Evolutionary conservation across 306 rosid species (phyloP).

Genomic region (Acacia confusa): DNA sequence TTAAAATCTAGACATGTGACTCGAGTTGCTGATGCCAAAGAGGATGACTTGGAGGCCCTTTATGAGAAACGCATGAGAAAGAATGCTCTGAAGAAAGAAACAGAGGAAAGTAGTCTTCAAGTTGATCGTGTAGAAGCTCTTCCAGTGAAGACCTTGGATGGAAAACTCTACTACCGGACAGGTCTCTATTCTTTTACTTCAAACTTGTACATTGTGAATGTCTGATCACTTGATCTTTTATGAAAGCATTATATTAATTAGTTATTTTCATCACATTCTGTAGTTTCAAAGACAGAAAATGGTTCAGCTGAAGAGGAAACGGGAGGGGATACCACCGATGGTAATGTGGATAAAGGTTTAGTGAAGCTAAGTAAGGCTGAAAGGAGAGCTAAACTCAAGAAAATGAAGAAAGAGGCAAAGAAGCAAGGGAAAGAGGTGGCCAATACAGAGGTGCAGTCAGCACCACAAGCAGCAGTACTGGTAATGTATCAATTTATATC

Average conservation of each 20-base stretch:
- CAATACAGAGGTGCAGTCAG: conserved; percentile 49
- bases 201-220: conserved; percentile 13
- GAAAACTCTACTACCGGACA: conserved; percentile 64
- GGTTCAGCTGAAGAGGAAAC: conserved; percentile 46
- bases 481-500: conserved; percentile 41
- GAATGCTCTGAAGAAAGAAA: conserved; percentile 58
- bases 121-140: conserved; percentile 89
- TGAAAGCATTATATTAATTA: conserved; percentile 1
- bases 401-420: conserved; percentile 65
- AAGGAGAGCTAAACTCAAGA: conserved; percentile 82
- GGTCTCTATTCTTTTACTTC: conserved; percentile 35
- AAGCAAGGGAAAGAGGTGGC: conserved; percentile 68
- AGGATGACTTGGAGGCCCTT: conserved; percentile 81
- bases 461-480: conserved; percentile 81
- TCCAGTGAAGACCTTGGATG: conserved; percentile 85
- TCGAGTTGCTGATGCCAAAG: conserved; percentile 89
- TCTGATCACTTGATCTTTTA: conserved; percentile 4
- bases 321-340: conserved; percentile 45
- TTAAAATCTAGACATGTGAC: conserved; percentile 70
- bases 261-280: conserved; percentile 19
- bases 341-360: conserved; percentile 41
- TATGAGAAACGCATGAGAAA: conserved; percentile 75
- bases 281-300: conserved; percentile 53
- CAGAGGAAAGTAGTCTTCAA: conserved; percentile 54
- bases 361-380: conserved; percentile 79